Evolutionary conservation across 2,329 filamentous ascomycete species (phyloP).

Genomic region (Alternaria ethzedia): DNA sequence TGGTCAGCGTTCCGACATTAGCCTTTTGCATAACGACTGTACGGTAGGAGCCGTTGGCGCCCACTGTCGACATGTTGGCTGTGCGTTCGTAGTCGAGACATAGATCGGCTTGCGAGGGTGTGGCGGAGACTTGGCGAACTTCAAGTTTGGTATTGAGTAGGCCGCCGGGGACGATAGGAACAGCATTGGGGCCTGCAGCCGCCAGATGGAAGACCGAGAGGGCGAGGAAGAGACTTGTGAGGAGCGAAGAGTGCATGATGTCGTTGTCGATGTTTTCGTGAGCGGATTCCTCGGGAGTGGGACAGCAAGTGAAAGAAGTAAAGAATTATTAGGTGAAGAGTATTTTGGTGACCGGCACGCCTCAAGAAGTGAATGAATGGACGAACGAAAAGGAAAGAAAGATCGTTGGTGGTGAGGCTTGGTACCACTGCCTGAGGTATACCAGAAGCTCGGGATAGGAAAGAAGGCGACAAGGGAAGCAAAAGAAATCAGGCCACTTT

Average conservation of each 20-base stretch:
- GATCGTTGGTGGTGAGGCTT: conserved; percentile 4
- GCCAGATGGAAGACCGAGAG: conserved; percentile 33
- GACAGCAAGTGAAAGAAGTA: conserved; percentile 4
- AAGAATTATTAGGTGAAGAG: conserved; percentile 17
- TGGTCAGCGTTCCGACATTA: conserved; percentile 49
- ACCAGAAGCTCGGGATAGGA: conserved; percentile 19
- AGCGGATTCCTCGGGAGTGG: neutral
- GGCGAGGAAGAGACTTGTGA: conserved; percentile 35
- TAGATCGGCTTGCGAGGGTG: conserved; percentile 30
- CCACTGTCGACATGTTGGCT: conserved; percentile 58
- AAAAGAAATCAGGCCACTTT: conserved; percentile 41
- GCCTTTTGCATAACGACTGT: conserved; percentile 55
- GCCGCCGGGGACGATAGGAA: conserved; percentile 9
- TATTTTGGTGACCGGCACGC: conserved; percentile 39
- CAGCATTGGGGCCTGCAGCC: conserved; percentile 13
- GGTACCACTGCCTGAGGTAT: conserved; percentile 28
- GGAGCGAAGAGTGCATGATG: conserved; percentile 30
- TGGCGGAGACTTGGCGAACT: conserved; percentile 35
- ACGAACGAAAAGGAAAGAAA: conserved; percentile 20
- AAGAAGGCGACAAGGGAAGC: conserved; percentile 27
- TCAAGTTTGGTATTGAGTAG: conserved; percentile 22
- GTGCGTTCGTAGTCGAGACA: conserved; percentile 55
- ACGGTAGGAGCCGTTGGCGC: conserved; percentile 55
- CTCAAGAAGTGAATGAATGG: conserved; percentile 23
- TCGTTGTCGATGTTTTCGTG: neutral